A percentile compares a stretch with the other conserved stretches of the same genome.
These are phyloP conservation scores for apple (Malus domestica) DNA, from an alignment of 306 rosid genomes.

Conservation along the genomic window DNA sequence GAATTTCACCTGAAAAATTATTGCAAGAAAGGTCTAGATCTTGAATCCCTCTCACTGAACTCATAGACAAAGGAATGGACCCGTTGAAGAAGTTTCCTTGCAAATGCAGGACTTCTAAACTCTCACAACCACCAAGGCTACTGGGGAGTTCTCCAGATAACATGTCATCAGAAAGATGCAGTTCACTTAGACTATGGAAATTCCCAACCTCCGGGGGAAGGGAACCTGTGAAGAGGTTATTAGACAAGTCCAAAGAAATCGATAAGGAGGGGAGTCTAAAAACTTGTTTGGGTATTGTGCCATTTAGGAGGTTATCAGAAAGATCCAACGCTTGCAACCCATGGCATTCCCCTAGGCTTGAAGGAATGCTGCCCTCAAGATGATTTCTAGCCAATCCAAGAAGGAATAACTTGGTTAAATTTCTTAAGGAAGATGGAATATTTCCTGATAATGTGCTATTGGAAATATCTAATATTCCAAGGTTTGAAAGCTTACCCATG, in stretches of 20 bases:
- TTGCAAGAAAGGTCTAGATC: slow-evolving; percentile 1
- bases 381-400: accelerated
- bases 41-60: not conserved
- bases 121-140: not conserved
- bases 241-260: not conserved
- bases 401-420: not conserved
- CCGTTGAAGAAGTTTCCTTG: not conserved
- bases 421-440: no score
- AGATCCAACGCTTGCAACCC: accelerated
- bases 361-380: not conserved
- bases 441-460: no score
- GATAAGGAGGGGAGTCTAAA: not conserved
- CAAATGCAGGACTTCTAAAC: not conserved
- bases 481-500: no score
- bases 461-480: no score
- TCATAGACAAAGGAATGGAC: not conserved
- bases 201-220: not conserved
- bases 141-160: not conserved
- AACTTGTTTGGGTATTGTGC: not conserved
- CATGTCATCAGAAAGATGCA: not conserved
- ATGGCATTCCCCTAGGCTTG: not conserved
- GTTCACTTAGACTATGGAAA: not conserved
- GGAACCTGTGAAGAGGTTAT: not conserved
- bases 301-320: not conserved
- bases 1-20: not conserved